Conservation (phyloP, 805 yeast genomes). For the Kodamaea kaohsiungensis region DNA sequence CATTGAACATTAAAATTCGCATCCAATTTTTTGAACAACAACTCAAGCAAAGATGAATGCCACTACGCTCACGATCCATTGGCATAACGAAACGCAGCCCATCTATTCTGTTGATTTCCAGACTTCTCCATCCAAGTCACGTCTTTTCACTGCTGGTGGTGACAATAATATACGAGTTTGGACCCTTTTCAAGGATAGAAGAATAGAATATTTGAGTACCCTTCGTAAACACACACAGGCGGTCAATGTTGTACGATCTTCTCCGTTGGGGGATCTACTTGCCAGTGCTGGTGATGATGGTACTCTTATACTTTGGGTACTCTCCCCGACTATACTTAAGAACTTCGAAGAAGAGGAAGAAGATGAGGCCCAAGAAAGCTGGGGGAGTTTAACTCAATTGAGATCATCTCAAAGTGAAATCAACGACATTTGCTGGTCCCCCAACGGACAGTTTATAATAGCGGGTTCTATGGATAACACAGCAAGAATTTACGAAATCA, state of each 20-base stretch:
- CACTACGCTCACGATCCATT: slow-evolving; percentile 57
- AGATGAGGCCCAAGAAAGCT: slow-evolving; percentile 54
- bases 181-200: slow-evolving; percentile 21
- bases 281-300: slow-evolving; percentile 98
- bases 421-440: slow-evolving; percentile 93
- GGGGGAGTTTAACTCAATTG: slow-evolving; percentile 65
- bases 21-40: neutral
- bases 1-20: neutral
- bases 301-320: slow-evolving; percentile 75
- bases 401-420: slow-evolving; percentile 72
- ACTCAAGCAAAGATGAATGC: slow-evolving; percentile 28
- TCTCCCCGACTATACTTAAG: slow-evolving; percentile 51
- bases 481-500: slow-evolving; percentile 59
- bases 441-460: slow-evolving; percentile 72
- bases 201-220: slow-evolving; percentile 75
- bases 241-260: slow-evolving; percentile 86
- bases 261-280: slow-evolving; percentile 62
- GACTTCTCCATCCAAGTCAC: slow-evolving; percentile 29
- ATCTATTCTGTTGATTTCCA: slow-evolving; percentile 70
- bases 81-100: slow-evolving; percentile 78
- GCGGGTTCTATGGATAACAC: slow-evolving; percentile 92
- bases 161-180: slow-evolving; percentile 83
- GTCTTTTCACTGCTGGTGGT: slow-evolving; percentile 91
- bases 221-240: slow-evolving; percentile 90
- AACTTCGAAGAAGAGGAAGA: slow-evolving; percentile 60